These are phyloP conservation scores for Phytophthora fragariaefolia DNA, from an alignment of 352 stramenopile genomes.

Conservation along the genomic window DNA sequence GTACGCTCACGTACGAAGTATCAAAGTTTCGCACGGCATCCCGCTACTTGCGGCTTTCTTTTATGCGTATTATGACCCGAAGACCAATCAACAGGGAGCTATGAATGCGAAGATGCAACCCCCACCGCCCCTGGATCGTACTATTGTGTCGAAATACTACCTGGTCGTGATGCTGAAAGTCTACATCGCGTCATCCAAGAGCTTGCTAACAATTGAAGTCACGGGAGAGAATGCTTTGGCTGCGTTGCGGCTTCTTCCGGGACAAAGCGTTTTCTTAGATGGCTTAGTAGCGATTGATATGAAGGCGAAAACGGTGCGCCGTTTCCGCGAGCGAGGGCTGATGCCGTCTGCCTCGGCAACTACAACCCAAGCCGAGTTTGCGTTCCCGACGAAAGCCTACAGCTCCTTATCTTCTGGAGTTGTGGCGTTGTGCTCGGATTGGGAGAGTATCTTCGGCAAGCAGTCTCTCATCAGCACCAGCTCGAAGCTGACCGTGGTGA, in stretches of 20 bases:
- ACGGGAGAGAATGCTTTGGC: slow-evolving; percentile 54
- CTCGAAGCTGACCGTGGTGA: slow-evolving; percentile 54
- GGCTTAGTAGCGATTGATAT: slow-evolving; percentile 62
- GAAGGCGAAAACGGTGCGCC: slow-evolving; percentile 28
- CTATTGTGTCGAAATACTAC: slow-evolving; percentile 70
- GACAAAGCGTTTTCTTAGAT: slow-evolving; percentile 63
- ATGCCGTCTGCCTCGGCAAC: slow-evolving; percentile 7
- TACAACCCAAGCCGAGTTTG: slow-evolving; percentile 32
- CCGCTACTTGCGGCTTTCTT: slow-evolving; percentile 75
- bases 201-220: slow-evolving; percentile 55
- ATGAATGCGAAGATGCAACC: slow-evolving; percentile 11
- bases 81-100: slow-evolving; percentile 43
- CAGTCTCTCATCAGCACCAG: slow-evolving; percentile 58
- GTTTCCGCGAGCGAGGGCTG: slow-evolving; percentile 29
- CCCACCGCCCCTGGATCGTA: slow-evolving; percentile 42
- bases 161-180: slow-evolving; percentile 67
- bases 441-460: slow-evolving; percentile 65
- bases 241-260: slow-evolving; percentile 49
- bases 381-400: slow-evolving; percentile 43
- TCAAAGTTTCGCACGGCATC: slow-evolving; percentile 65
- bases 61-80: slow-evolving; percentile 70
- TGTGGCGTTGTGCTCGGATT: slow-evolving; percentile 69
- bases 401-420: slow-evolving; percentile 27
- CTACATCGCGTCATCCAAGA: slow-evolving; percentile 52
- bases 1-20: slow-evolving; percentile 55